Evolutionary conservation across 331 rosid species (phyloP).

Genomic region (Cydonia oblonga): DNA sequence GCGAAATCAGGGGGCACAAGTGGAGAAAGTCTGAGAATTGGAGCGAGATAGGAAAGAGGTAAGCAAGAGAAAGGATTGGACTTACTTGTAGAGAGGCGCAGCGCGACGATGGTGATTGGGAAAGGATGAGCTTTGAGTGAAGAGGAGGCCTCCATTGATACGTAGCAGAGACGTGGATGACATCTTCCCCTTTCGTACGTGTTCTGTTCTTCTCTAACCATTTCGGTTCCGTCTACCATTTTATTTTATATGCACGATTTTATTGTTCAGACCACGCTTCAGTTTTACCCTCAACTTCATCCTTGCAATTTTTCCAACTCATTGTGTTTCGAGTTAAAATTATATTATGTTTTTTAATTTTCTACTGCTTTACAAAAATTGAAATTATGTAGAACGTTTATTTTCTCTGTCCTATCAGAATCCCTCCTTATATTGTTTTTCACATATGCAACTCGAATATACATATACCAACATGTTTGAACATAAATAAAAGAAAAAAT

Average conservation of each 20-base stretch:
- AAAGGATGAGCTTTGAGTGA: slow-evolving; percentile 10
- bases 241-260: not conserved
- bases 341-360: no score
- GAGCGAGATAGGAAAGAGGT: not conserved
- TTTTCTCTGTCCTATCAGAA: no score
- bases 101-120: slow-evolving; percentile 17
- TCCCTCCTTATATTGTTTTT: no score
- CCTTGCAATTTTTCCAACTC: not conserved
- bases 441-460: no score
- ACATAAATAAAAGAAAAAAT: no score
- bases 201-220: slow-evolving; percentile 7
- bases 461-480: no score
- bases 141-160: slow-evolving; percentile 19
- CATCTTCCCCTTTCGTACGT: slow-evolving; percentile 20
- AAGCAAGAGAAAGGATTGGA: not conserved
- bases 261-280: not conserved
- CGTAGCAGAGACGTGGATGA: slow-evolving; percentile 32
- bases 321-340: no score
- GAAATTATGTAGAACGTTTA: no score
- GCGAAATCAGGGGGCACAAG: not conserved
- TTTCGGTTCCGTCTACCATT: not conserved
- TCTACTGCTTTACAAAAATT: no score
- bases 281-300: not conserved
- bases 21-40: not conserved
- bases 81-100: slow-evolving; percentile 28